A percentile compares a stretch with the other conserved stretches of the same genome.
Conservation (phyloP, 805 yeast species). For the Candida endomychidarum region DNA sequence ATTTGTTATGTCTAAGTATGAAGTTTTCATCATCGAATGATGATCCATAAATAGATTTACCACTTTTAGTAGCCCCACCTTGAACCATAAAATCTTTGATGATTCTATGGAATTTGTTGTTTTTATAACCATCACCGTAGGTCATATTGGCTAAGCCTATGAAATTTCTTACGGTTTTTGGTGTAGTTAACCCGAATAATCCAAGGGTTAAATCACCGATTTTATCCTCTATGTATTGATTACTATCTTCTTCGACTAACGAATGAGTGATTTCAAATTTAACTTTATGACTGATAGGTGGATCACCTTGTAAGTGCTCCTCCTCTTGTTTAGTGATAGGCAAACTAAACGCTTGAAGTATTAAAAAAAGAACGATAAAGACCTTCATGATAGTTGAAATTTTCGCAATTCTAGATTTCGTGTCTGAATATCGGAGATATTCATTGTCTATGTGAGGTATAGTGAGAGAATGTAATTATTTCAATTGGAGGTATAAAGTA, state of each 20-base stretch:
- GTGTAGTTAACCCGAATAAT: constrained; percentile 64
- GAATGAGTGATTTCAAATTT: constrained; percentile 38
- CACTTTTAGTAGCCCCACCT: constrained; percentile 33
- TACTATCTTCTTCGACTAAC: constrained; percentile 14
- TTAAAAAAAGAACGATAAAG: background rate
- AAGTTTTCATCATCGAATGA: constrained; percentile 58
- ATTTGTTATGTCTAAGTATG: constrained; percentile 63
- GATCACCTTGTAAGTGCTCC: constrained; percentile 31
- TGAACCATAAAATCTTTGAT: constrained; percentile 39
- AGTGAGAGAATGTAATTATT: too few relatives aligned
- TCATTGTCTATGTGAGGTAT: too few relatives aligned
- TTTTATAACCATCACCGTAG: constrained; percentile 61
- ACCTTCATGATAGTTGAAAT: constrained; percentile 1
- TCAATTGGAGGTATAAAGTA: too few relatives aligned
- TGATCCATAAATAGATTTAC: constrained; percentile 66
- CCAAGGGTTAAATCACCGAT: constrained; percentile 55
- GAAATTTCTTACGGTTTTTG: constrained; percentile 43
- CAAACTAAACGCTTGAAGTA: constrained; percentile 5
- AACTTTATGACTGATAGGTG: constrained; percentile 49
- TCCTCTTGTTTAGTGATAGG: constrained; percentile 3
- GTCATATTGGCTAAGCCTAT: constrained; percentile 28
- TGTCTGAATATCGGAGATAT: too few relatives aligned
- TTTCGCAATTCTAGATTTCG: constrained; percentile 3
- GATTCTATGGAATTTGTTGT: constrained; percentile 51
- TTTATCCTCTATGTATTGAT: constrained; percentile 5